These are phyloP conservation scores for Suillus paluster DNA, from an alignment of 768 basidiomycete genomes.

Conservation along the genomic window DNA sequence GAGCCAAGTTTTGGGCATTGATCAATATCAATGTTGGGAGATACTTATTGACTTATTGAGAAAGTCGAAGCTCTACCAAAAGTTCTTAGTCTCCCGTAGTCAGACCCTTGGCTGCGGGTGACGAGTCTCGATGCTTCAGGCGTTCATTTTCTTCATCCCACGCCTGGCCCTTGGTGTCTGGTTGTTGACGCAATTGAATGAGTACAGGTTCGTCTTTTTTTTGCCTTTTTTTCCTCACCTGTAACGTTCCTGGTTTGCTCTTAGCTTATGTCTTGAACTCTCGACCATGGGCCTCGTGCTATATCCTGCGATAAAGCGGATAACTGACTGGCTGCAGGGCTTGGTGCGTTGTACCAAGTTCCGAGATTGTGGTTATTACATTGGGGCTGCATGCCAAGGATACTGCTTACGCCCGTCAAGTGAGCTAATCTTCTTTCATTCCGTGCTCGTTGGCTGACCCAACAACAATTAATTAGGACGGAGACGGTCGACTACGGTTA, in stretches of 20 bases:
- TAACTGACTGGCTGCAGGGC: conserved; percentile 35
- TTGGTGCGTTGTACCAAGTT: conserved; percentile 18
- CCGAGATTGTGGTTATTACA: neutral
- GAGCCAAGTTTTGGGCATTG: too few species aligned
- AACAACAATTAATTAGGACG: conserved; percentile 68
- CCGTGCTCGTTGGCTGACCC: conserved; percentile 51
- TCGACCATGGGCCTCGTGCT: conserved; percentile 12
- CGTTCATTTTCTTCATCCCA: neutral
- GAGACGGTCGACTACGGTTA: conserved; percentile 77
- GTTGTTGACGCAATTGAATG: neutral
- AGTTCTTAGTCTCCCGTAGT: too few species aligned
- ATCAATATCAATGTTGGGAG: too few species aligned
- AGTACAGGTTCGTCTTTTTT: neutral
- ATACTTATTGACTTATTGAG: too few species aligned
- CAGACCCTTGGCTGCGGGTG: neutral
- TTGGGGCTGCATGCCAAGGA: neutral
- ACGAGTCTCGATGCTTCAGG: neutral
- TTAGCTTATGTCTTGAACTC: conserved; percentile 1
- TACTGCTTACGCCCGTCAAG: conserved; percentile 1
- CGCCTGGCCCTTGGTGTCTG: neutral
- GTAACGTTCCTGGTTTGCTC: neutral
- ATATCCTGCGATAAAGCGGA: conserved; percentile 34
- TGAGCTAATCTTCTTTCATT: neutral
- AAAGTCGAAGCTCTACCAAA: too few species aligned
- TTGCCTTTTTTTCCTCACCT: neutral